A percentile compares a stretch with the other conserved stretches of the same genome.
These are phyloP conservation scores for Paracoccidioides brasiliensis DNA, from an alignment of 2,329 filamentous ascomycete species.

Conservation along the genomic window DNA sequence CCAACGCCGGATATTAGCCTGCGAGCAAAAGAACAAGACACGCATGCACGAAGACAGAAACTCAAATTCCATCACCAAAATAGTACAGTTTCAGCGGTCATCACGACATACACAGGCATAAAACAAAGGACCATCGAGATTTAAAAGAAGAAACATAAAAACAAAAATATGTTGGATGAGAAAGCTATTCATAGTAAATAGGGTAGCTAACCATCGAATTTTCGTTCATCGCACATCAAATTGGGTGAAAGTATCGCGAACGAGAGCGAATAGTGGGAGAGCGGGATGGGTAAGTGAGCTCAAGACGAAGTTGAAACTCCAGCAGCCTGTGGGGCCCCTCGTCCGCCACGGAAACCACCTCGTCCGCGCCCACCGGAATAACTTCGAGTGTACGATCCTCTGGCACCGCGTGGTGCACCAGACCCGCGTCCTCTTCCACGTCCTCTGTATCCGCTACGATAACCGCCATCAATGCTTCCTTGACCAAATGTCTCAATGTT, in stretches of 20 bases:
- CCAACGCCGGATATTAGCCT: neutral
- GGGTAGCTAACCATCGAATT: no score
- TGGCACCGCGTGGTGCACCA: slow-evolving; percentile 28
- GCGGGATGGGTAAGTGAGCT: neutral
- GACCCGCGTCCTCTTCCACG: slow-evolving; percentile 46
- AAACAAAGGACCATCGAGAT: neutral
- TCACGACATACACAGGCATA: neutral
- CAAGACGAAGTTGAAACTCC: slow-evolving; percentile 21
- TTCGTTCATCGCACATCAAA: no score
- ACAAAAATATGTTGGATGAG: neutral
- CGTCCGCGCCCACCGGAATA: slow-evolving; percentile 32
- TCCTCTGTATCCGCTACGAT: slow-evolving; percentile 66
- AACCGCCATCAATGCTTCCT: slow-evolving; percentile 80
- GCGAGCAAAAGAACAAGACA: neutral
- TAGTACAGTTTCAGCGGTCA: neutral
- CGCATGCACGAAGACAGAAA: neutral
- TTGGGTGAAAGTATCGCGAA: neutral
- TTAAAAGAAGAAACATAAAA: neutral
- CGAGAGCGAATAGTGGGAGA: no score
- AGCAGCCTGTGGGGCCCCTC: slow-evolving; percentile 25
- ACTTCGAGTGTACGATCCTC: slow-evolving; percentile 35
- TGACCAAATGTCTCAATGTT: slow-evolving; percentile 98
- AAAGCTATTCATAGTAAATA: neutral
- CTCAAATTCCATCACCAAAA: neutral
- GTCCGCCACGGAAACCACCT: slow-evolving; percentile 33